These are phyloP conservation scores for Rhododendron simsii DNA, from an alignment of 148 eudicot species.

Conservation along the genomic window DNA sequence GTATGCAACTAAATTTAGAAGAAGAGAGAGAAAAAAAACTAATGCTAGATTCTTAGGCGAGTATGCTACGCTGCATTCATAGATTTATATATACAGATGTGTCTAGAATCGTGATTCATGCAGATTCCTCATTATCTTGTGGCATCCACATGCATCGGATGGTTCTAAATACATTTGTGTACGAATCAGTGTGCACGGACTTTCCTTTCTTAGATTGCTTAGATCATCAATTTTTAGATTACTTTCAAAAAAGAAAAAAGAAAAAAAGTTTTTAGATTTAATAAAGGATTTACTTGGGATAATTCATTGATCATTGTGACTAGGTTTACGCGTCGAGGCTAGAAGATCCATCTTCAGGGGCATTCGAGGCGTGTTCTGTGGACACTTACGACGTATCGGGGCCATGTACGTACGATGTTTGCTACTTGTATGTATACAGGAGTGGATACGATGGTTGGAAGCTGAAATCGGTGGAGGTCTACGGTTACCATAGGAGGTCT, in stretches of 20 bases:
- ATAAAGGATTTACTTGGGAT: background rate
- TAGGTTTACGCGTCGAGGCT: conserved; percentile 48
- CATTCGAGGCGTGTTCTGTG: conserved; percentile 42
- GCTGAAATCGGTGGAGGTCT: conserved; percentile 25
- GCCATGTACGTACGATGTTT: conserved; percentile 40
- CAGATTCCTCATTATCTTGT: too few species aligned
- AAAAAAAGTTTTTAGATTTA: too few species aligned
- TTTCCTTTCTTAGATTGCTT: too few species aligned
- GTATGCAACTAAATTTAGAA: background rate
- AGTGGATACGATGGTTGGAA: conserved; percentile 56
- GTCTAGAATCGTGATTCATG: background rate
- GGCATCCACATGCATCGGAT: background rate
- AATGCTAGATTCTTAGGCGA: too few species aligned
- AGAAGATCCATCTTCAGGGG: conserved; percentile 35
- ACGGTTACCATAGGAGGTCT: conserved; percentile 17
- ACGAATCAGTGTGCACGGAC: background rate
- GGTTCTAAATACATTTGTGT: background rate
- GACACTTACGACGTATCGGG: conserved; percentile 44
- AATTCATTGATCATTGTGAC: background rate
- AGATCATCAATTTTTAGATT: background rate
- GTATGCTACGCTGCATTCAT: too few species aligned
- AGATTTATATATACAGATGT: too few species aligned
- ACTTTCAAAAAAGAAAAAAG: too few species aligned
- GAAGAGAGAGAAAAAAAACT: too few species aligned
- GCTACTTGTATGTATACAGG: conserved; percentile 45